A percentile compares a stretch with the other conserved stretches of the same genome.
These are phyloP conservation scores for Irineochytrium annulatum DNA, from an alignment of 192 early-diverging fungal species.

Conservation along the genomic window DNA sequence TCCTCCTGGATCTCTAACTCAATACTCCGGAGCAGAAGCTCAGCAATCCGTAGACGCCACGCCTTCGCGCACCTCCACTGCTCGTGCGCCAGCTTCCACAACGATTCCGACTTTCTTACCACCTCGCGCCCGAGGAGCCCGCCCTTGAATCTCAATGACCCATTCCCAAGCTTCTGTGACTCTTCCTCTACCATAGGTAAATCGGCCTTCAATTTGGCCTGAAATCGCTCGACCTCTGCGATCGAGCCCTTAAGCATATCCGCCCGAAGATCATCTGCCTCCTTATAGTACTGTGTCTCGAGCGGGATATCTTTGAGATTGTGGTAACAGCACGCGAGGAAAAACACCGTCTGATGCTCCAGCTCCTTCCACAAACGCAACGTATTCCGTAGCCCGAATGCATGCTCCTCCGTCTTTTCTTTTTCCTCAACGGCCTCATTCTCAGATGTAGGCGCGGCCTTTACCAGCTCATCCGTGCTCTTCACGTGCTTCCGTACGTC, in stretches of 20 bases:
- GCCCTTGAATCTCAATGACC: constrained; percentile 9
- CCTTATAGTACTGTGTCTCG: constrained; percentile 41
- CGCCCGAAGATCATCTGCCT: constrained; percentile 26
- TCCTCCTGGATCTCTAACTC: constrained; percentile 3
- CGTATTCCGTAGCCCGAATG: constrained; percentile 4
- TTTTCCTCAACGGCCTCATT: not conserved
- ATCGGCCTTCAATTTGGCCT: not conserved
- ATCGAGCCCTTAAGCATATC: constrained; percentile 16
- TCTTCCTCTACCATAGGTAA: not conserved
- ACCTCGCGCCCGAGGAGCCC: not conserved
- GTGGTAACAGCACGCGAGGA: constrained; percentile 52
- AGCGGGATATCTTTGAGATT: constrained; percentile 38
- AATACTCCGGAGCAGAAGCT: constrained; percentile 10
- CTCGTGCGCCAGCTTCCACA: constrained; percentile 2
- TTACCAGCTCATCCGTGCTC: not conserved
- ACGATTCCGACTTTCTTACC: not conserved
- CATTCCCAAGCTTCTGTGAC: not conserved
- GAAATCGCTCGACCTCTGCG: constrained; percentile 1
- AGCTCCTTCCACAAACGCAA: constrained; percentile 41
- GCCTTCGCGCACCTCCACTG: constrained; percentile 16
- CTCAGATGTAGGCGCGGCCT: not conserved
- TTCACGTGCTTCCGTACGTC: not conserved
- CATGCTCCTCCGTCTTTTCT: constrained; percentile 12
- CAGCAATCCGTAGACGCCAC: constrained; percentile 26
- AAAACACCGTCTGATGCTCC: constrained; percentile 58